phyloP scores from a whole-genome alignment of 371 early-diverging fungal species.

The Chytridium lagenaria region DNA sequence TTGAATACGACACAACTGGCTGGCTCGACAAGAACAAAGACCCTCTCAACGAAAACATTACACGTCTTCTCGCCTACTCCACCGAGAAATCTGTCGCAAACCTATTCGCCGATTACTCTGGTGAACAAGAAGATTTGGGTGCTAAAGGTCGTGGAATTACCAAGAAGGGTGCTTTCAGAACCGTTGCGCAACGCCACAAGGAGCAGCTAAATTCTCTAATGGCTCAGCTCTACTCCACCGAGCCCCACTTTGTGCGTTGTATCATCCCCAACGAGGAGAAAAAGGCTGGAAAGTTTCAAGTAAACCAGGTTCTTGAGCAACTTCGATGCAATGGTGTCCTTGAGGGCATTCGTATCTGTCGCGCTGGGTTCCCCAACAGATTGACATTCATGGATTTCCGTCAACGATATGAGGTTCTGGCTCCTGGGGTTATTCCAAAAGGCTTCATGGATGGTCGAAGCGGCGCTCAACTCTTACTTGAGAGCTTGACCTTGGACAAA shows the following conservation, averaged over 20 bases:
- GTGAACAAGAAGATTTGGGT: slow-evolving; percentile 59
- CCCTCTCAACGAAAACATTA: slow-evolving; percentile 97
- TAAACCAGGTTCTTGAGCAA: slow-evolving; percentile 92
- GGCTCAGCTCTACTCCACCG: slow-evolving; percentile 88
- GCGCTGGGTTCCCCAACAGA: slow-evolving; percentile 98
- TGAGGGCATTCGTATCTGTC: slow-evolving; percentile 99
- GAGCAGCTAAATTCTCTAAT: slow-evolving; percentile 92
- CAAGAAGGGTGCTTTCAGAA: slow-evolving; percentile 89
- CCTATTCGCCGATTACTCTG: slow-evolving; percentile 83
- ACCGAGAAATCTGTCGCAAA: slow-evolving; percentile 76
- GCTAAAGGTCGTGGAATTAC: slow-evolving; percentile 48
- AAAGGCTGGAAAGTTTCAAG: slow-evolving; percentile 80
- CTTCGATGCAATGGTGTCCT: slow-evolving; percentile 99
- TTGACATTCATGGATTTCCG: slow-evolving; percentile 95
- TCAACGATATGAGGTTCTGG: slow-evolving; percentile 92
- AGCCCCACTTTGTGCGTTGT: slow-evolving; percentile 99
- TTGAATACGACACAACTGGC: slow-evolving; percentile 93
- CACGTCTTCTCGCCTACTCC: slow-evolving; percentile 85
- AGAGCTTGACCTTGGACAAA: slow-evolving; percentile 73
- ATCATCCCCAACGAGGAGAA: slow-evolving; percentile 98
- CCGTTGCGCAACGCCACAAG: slow-evolving; percentile 97
- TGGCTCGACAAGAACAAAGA: slow-evolving; percentile 99
- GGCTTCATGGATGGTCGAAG: slow-evolving; percentile 88
- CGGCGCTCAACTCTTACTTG: slow-evolving; percentile 79
- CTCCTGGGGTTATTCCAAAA: slow-evolving; percentile 76